Base-by-base conservation (phyloP, 2,329 filamentous ascomycete genomes). In the Hypoxylon sp. region DNA sequence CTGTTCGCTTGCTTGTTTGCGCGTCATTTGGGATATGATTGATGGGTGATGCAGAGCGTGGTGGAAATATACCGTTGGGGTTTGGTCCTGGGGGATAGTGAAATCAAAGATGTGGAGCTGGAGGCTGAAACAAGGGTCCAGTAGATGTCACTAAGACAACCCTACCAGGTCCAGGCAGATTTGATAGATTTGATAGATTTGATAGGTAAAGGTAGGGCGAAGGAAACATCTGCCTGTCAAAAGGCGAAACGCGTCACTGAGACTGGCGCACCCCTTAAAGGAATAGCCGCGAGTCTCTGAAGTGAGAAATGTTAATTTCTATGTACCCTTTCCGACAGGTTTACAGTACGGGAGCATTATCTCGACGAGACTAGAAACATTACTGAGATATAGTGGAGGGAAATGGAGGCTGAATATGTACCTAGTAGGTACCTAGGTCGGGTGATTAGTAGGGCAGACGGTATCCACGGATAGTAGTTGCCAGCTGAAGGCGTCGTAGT, bases 21-120 rank as follows among this genome's bases (percentile, higher is more conserved):
- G 60, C 25, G 63, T 46, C 60, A 67, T 71, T 38, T 38, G 62
- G 56, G 38, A 11, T 48, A 14, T 13, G 32, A 30, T 21, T n/a
- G 13, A 55, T 32, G 13, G 34, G 4, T 48, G 19, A 19, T 7
- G 7, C 6, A 17, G 13, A 28, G 5, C 21, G 21, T 36, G n/a
- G 49, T 50, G 28, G 5, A 28, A 58, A 23, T 43, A 50, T 6
- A 30, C 3, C 5, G 21, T 28, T 58, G 9, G 5, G 5, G 49
- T 49, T 19, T 53, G 9, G 21, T 21, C 17, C 38, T 28, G 36
- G 23, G 19, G 55, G 14, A 14, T 23, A 50, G 30, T 34, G 21
- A 51, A 51, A 45, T 60, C 36, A 43, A 60, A n/a, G 38, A 30
- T 43, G 32, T 43, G 17, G 11, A n/a, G 34, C 34, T 36, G 13